These are phyloP conservation scores for Psilocybe azurescens DNA, from an alignment of 768 basidiomycete genomes.

Conservation along the genomic window DNA sequence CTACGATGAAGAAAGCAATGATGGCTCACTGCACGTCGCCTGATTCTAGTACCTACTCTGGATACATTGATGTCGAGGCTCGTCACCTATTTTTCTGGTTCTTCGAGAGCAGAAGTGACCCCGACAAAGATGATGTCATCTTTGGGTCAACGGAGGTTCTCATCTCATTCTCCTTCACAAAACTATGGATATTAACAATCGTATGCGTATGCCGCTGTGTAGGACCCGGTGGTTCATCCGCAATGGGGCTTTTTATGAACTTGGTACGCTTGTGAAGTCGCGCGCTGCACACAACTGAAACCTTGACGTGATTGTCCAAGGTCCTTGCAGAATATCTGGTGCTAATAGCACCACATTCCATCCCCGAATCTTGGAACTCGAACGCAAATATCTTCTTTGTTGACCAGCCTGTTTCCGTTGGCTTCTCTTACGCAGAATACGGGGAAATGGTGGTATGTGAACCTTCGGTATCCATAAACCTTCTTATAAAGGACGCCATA, in stretches of 20 bases:
- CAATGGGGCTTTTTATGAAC: slow-evolving; percentile 73
- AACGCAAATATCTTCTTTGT: slow-evolving; percentile 68
- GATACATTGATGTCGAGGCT: slow-evolving; percentile 69
- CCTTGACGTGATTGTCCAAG: slow-evolving; percentile 29
- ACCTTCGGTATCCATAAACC: background rate
- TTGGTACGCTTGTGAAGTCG: slow-evolving; percentile 46
- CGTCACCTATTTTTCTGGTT: slow-evolving; percentile 78
- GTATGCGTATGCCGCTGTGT: background rate
- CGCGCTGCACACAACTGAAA: background rate
- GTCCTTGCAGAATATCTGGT: slow-evolving; percentile 68
- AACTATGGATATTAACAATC: background rate
- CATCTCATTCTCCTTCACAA: slow-evolving; percentile 13
- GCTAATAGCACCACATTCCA: slow-evolving; percentile 55
- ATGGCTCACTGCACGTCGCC: slow-evolving; percentile 44
- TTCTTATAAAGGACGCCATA: slow-evolving; percentile 53
- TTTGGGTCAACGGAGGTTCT: slow-evolving; percentile 58
- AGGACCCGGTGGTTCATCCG: slow-evolving; percentile 36
- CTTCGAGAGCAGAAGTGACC: slow-evolving; percentile 71
- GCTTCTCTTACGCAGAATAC: slow-evolving; percentile 68
- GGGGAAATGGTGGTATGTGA: slow-evolving; percentile 50
- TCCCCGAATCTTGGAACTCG: slow-evolving; percentile 67
- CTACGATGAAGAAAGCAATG: slow-evolving; percentile 38
- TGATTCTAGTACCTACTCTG: slow-evolving; percentile 57
- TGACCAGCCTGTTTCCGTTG: slow-evolving; percentile 65
- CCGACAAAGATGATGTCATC: slow-evolving; percentile 64